These are phyloP conservation scores for Globisporangium uncinulatum DNA, from an alignment of 352 stramenopile species.

Conservation along the genomic window DNA sequence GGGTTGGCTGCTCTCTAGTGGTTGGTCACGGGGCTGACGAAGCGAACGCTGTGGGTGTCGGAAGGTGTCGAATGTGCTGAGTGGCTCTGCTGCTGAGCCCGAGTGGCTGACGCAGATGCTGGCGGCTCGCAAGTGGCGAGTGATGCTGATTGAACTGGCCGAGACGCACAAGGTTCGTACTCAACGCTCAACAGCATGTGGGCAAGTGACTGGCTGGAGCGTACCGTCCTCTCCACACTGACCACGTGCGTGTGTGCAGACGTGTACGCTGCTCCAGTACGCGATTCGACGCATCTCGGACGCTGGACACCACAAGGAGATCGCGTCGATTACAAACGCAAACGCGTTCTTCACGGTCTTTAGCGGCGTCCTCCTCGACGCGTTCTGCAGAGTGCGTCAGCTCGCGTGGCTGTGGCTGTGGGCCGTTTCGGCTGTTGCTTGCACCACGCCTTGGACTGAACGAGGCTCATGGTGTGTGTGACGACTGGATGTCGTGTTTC, in stretches of 20 bases:
- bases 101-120: constrained; percentile 86
- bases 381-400: constrained; percentile 55
- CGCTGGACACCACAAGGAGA: constrained; percentile 84
- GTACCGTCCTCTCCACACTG: neutral
- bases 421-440: too few relatives aligned
- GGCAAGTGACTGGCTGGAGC: neutral
- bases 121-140: constrained; percentile 68
- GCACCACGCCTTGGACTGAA: too few relatives aligned
- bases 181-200: neutral
- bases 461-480: neutral
- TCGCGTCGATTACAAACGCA: constrained; percentile 78
- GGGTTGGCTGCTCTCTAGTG: neutral
- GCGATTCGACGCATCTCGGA: constrained; percentile 82
- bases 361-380: constrained; percentile 70
- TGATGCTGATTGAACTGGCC: constrained; percentile 82
- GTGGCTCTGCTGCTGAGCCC: constrained; percentile 61
- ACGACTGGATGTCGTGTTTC: constrained; percentile 1
- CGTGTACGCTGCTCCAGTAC: constrained; percentile 79
- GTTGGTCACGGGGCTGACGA: too few relatives aligned
- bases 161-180: constrained; percentile 73
- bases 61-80: constrained; percentile 80
- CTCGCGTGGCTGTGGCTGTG: too few relatives aligned
- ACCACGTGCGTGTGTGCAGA: constrained; percentile 24
- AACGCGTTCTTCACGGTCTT: constrained; percentile 86
- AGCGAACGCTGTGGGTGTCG: too few relatives aligned